Evolutionary conservation across 768 basidiomycete genomes (phyloP), one percentile per base, ranked within the genome.

Genomic region (Leucogyrophana mollusca): DNA sequence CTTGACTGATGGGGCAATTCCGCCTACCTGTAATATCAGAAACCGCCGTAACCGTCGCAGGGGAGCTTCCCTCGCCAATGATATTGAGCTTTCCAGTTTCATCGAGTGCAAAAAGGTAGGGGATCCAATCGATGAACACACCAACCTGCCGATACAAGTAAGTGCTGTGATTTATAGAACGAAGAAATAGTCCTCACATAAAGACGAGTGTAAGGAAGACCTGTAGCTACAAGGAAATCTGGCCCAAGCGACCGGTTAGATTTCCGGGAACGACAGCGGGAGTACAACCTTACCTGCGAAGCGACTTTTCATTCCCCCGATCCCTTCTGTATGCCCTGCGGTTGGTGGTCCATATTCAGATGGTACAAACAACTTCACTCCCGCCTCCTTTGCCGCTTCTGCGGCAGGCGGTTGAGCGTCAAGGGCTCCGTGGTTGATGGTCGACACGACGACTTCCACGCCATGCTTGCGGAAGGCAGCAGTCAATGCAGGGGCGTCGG

Each of bases 311-410:
- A n/a, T 23, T 47, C 7, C 53, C 40, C 23, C 38, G 4, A 14
- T 1, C 7, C 56, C 52, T 20, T 52, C 52, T 9, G 56, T 48
- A 3, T 45, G 49, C 2, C 56, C 64, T 1, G 45, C 50, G 2
- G 49, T 65, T 9, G 60, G 49, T 34, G 53, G 44, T 17, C 62
- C 62, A 44, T 55, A 66, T 38, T 66, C 62, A 21, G 54, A 56
- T 7, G 62, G 59, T 3, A 57, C 57, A 43, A 60, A 64, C 36
- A 65, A 41, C 50, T 61, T 59, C 14, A 65, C 59, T 1, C 53
- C 59, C 2, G 64, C 60, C 17, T 40, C 43, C 35, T 62, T 59
- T 1, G 62, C 56, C 6, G 60, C 64, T 25, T 58, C 53, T n/a
- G 51, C 56, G 16, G 62, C 9, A 8, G 24, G 22, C 20, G 49